These are phyloP conservation scores for Amaranthus hypochondriacus DNA, from an alignment of 148 eudicot species.

Conservation along the genomic window DNA sequence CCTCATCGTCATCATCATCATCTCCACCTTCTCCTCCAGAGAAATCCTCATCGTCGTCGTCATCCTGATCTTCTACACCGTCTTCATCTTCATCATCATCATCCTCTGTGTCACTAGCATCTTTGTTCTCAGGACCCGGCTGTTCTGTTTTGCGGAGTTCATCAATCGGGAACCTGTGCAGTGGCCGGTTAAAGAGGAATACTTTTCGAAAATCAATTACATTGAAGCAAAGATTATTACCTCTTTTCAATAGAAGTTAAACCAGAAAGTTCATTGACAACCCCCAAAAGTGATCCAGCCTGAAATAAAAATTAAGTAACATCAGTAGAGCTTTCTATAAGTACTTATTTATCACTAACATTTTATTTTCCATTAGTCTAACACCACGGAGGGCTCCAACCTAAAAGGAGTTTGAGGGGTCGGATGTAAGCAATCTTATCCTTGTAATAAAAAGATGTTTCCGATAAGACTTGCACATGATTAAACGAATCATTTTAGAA, in stretches of 20 bases:
- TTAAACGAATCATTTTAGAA: neutral
- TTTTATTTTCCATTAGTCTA: too few species aligned
- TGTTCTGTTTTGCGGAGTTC: slow-evolving; percentile 31
- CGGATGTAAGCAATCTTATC: too few species aligned
- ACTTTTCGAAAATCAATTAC: too few species aligned
- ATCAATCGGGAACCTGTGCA: slow-evolving; percentile 40
- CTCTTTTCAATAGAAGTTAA: slow-evolving; percentile 28
- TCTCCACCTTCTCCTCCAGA: slow-evolving; percentile 46
- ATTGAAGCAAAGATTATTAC: slow-evolving; percentile 2
- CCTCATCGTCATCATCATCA: slow-evolving; percentile 34
- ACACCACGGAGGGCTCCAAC: too few species aligned
- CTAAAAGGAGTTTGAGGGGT: too few species aligned
- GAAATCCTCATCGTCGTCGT: slow-evolving; percentile 50
- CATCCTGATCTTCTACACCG: slow-evolving; percentile 37
- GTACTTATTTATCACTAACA: neutral
- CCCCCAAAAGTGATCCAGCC: slow-evolving; percentile 52
- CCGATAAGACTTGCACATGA: neutral
- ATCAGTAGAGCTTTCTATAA: neutral
- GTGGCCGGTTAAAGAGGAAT: neutral
- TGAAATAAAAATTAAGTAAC: slow-evolving; percentile 17
- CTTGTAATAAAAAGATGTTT: neutral
- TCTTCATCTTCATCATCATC: slow-evolving; percentile 37
- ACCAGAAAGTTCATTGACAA: slow-evolving; percentile 21
- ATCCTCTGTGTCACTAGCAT: slow-evolving; percentile 51
- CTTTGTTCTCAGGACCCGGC: slow-evolving; percentile 47